Conservation (phyloP, 2,329 filamentous ascomycete species). For the Coniella lustricola region DNA sequence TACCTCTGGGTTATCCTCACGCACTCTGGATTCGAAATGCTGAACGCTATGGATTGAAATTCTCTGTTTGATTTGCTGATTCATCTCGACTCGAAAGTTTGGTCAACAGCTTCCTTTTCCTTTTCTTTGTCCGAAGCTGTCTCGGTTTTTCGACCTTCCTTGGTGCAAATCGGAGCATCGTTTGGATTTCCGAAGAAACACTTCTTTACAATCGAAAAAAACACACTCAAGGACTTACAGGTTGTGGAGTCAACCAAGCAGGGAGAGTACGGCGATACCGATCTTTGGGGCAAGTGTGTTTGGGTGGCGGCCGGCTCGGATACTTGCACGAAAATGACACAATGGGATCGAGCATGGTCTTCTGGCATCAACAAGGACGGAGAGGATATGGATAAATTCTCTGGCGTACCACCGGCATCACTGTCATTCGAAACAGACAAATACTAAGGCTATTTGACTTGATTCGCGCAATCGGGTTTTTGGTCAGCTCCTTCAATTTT, state of each 20-base stretch:
- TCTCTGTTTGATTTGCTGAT: not conserved
- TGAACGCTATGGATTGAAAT: too few relatives aligned
- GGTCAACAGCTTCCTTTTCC: conserved; percentile 1
- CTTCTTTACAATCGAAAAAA: not conserved
- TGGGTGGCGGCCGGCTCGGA: conserved; percentile 10
- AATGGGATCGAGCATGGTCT: too few relatives aligned
- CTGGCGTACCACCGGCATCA: too few relatives aligned
- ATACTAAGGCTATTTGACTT: too few relatives aligned
- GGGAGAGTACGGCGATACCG: conserved; percentile 9
- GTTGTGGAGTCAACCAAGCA: conserved; percentile 11
- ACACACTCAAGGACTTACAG: conserved; percentile 6
- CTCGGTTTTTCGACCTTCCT: conserved; percentile 7
- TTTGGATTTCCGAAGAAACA: conserved; percentile 10
- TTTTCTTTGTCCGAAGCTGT: conserved; percentile 3
- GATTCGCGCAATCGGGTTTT: too few relatives aligned
- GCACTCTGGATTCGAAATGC: too few relatives aligned
- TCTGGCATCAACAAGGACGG: too few relatives aligned
- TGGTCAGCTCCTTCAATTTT: too few relatives aligned
- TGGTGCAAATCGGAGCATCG: conserved; percentile 8
- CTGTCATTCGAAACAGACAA: too few relatives aligned
- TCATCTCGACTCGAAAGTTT: too few relatives aligned
- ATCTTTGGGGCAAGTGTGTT: conserved; percentile 11
- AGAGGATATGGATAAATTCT: too few relatives aligned
- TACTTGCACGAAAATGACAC: too few relatives aligned
- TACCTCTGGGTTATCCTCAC: not conserved